Conservation (phyloP, 345 rosid species). For the Brassica juncea region DNA sequence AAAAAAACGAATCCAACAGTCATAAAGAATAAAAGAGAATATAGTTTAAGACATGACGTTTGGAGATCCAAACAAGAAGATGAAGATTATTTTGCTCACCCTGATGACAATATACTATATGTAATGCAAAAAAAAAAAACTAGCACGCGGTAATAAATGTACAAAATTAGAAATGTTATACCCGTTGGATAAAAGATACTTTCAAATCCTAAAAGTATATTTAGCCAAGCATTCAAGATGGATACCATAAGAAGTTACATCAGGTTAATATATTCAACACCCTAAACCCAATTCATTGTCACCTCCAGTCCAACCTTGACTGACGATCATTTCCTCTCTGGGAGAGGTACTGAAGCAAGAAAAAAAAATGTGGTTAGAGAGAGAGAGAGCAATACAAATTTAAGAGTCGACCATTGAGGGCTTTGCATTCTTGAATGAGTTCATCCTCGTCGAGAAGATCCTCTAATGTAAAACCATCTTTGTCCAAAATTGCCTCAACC, state of each 20-base stretch:
- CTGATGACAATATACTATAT: background rate
- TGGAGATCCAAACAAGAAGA: conserved; percentile 11
- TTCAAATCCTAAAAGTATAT: background rate
- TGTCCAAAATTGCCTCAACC: conserved; percentile 95
- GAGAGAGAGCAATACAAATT: conserved; percentile 57
- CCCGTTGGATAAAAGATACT: background rate
- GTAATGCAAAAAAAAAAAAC: background rate
- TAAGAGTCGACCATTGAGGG: conserved; percentile 79
- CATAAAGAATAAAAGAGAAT: conserved; percentile 7
- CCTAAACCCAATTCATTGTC: background rate
- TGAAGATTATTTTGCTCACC: background rate
- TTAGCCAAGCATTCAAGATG: conserved; percentile 6
- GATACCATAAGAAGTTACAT: conserved; percentile 1
- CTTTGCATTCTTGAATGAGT: conserved; percentile 96
- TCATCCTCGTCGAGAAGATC: conserved; percentile 98
- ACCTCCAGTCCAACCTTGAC: background rate
- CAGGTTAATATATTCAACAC: background rate
- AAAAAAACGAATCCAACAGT: conserved; percentile 32
- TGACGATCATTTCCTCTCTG: background rate
- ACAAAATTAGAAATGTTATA: background rate
- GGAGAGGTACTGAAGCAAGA: conserved; percentile 6
- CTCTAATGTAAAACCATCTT: conserved; percentile 77
- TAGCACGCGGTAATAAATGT: background rate
- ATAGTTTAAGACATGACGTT: background rate
- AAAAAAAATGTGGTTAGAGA: background rate